phyloP scores from a whole-genome alignment of 164 flowering plant genomes.

The Houttuynia cordata region DNA sequence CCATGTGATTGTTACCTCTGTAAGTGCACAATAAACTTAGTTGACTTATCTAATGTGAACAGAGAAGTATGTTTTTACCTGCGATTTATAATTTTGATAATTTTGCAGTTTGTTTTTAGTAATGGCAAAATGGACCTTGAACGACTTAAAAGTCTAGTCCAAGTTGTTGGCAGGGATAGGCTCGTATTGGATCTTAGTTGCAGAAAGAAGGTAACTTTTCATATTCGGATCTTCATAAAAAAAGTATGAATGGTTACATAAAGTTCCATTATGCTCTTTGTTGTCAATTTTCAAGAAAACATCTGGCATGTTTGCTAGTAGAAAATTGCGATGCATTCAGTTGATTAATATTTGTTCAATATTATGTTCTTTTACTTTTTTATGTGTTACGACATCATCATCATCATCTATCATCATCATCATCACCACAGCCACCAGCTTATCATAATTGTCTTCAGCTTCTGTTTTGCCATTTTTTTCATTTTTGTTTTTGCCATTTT shows the following conservation, averaged over 20 bases:
- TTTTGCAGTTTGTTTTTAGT: constrained; percentile 78
- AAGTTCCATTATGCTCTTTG: not conserved
- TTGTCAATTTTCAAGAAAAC: not conserved
- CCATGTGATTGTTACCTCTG: constrained; percentile 97
- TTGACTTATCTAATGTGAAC: not conserved
- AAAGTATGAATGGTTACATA: not conserved
- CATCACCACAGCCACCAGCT: no score
- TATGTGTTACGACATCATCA: no score
- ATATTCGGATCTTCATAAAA: not conserved
- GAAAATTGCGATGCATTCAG: no score
- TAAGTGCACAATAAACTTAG: constrained; percentile 17
- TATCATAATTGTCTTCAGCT: no score
- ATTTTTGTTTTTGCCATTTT: no score
- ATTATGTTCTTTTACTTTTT: no score
- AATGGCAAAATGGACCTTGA: constrained; percentile 83
- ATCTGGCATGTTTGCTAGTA: not conserved
- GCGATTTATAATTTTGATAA: not conserved
- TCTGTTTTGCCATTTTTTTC: no score
- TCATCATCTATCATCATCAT: no score
- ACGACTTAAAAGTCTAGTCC: constrained; percentile 65
- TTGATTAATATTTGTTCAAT: no score
- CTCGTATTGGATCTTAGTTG: constrained; percentile 95
- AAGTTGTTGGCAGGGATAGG: constrained; percentile 58
- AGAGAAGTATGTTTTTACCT: not conserved
- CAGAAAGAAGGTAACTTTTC: constrained; percentile 63